These are phyloP conservation scores for Zymoseptoria ardabiliae DNA, from an alignment of 2,329 filamentous ascomycete genomes.

Conservation along the genomic window DNA sequence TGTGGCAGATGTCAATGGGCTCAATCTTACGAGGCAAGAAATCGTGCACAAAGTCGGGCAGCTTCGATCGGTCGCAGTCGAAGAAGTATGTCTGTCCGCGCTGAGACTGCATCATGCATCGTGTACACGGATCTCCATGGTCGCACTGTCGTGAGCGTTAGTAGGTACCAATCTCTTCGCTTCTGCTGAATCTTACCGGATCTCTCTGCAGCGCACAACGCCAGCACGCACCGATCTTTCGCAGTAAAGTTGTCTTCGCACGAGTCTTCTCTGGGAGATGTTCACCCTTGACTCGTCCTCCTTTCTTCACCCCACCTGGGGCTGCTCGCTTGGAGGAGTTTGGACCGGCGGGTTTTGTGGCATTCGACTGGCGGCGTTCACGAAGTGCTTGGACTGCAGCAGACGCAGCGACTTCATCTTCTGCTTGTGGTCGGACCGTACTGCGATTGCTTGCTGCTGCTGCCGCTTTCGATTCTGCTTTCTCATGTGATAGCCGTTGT, in stretches of 20 bases:
- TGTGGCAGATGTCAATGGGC: neutral
- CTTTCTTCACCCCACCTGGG: conserved; percentile 16
- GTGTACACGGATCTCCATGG: conserved; percentile 22
- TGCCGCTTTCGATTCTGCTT: neutral
- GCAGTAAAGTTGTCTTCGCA: conserved; percentile 39
- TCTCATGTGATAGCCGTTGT: neutral
- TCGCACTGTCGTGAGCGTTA: conserved; percentile 26
- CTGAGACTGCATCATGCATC: conserved; percentile 29
- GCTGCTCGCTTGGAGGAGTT: neutral
- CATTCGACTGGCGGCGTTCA: neutral
- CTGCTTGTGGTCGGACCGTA: neutral
- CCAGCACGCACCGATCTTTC: conserved; percentile 42
- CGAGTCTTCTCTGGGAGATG: conserved; percentile 31
- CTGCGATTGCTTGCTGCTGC: neutral
- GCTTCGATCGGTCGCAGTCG: conserved; percentile 40
- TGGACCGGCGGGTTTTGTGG: neutral
- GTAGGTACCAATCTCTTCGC: neutral
- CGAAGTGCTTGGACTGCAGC: neutral
- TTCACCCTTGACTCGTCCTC: conserved; percentile 32
- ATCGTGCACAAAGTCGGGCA: conserved; percentile 36
- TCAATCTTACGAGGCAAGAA: conserved; percentile 35
- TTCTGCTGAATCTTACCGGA: conserved; percentile 26
- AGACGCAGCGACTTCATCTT: neutral
- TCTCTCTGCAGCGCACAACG: conserved; percentile 43
- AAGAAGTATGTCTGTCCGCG: conserved; percentile 35